Conservation (phyloP, 805 yeast species). For the Pichia nakasei region DNA sequence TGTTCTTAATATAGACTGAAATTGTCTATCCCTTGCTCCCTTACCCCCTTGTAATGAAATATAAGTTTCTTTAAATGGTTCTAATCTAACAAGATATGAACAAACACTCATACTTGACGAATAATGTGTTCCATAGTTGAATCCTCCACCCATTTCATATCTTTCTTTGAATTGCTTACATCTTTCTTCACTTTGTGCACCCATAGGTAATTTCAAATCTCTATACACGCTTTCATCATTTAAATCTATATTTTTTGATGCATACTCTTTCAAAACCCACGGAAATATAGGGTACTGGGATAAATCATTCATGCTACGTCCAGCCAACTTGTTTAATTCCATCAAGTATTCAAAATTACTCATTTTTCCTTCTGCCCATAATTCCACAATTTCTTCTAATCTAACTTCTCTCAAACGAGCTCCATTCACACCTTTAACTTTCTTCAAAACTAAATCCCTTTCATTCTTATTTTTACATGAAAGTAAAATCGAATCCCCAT, state of each 20-base stretch:
- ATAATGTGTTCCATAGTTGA: constrained; percentile 90
- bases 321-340: constrained; percentile 75
- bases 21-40: constrained; percentile 80
- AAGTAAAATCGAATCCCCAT: constrained; percentile 62
- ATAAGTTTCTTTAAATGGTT: constrained; percentile 77
- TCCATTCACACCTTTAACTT: constrained; percentile 38
- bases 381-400: constrained; percentile 42
- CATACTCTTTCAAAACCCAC: constrained; percentile 81
- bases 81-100: constrained; percentile 63
- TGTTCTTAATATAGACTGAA: constrained; percentile 64
- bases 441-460: constrained; percentile 49
- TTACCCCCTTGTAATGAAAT: constrained; percentile 76
- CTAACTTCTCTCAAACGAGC: constrained; percentile 40
- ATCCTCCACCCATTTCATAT: constrained; percentile 66
- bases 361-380: constrained; percentile 71
- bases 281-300: constrained; percentile 92
- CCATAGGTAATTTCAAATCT: constrained; percentile 85
- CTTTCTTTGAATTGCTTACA: constrained; percentile 60
- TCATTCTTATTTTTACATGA: constrained; percentile 47
- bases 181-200: constrained; percentile 63
- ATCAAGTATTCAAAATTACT: constrained; percentile 79
- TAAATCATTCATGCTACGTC: constrained; percentile 79
- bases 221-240: constrained; percentile 53
- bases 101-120: constrained; percentile 92
- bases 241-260: constrained; percentile 61